phyloP scores from a whole-genome alignment of 768 basidiomycete genomes.

The Termitomyces bulborhizus region DNA sequence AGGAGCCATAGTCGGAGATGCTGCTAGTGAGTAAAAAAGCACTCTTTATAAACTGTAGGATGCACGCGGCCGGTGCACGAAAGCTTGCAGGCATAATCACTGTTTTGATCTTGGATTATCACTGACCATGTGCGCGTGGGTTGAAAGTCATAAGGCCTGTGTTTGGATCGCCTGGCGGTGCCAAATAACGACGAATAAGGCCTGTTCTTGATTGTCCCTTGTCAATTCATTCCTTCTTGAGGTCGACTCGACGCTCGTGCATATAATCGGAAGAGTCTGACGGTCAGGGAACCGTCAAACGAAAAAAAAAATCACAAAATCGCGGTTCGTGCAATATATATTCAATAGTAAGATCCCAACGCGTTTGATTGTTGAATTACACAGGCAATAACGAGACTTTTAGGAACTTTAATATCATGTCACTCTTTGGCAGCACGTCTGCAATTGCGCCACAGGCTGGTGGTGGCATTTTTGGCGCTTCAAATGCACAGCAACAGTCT shows the following conservation, averaged over 20 bases:
- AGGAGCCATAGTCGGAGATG: not conserved
- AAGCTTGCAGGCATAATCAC: constrained; percentile 2
- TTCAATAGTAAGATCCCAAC: constrained; percentile 1
- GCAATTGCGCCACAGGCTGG: constrained; percentile 12
- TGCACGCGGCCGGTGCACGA: constrained; percentile 4
- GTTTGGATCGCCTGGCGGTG: not conserved
- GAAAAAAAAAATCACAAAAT: not conserved
- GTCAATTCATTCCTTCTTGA: not conserved
- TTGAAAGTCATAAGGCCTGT: not conserved
- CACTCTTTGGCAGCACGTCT: constrained; percentile 15
- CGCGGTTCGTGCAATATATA: not conserved
- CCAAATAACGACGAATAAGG: constrained; percentile 1
- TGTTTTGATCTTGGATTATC: not conserved
- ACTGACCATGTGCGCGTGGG: not conserved
- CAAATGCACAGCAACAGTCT: constrained; percentile 18
- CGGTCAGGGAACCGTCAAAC: not conserved
- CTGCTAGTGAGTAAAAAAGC: not conserved
- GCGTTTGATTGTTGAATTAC: constrained; percentile 1
- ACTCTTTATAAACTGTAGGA: not conserved
- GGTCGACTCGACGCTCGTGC: not conserved
- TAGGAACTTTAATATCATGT: constrained; percentile 8
- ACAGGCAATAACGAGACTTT: not conserved
- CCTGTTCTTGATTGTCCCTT: not conserved
- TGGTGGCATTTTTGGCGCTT: constrained; percentile 23
- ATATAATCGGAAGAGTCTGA: not conserved